Percentiles rank a stretch among this genome's conserved stretches.
phyloP scores from a whole-genome alignment of 768 basidiomycete species.

The Pleurotus sapidus region DNA sequence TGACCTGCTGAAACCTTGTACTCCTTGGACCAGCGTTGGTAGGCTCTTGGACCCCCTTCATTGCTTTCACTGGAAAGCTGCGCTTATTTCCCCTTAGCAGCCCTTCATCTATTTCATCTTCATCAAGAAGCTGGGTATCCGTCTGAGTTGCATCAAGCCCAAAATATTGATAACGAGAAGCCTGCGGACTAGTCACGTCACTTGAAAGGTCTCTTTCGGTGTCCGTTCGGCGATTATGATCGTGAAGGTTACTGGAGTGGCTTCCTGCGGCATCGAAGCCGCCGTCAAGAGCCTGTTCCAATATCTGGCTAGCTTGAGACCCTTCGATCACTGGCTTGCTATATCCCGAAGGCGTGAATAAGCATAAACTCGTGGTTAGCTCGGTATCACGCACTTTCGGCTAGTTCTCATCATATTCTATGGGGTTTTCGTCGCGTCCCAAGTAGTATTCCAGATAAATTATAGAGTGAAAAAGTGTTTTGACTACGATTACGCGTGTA shows the following conservation, averaged over 20 bases:
- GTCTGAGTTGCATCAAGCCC: constrained; percentile 56
- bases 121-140: constrained; percentile 39
- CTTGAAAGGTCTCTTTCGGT: not conserved
- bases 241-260: constrained; percentile 12
- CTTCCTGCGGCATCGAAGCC: constrained; percentile 17
- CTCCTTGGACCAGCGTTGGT: not conserved
- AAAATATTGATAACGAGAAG: constrained; percentile 54
- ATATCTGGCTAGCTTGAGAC: constrained; percentile 55
- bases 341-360: not conserved
- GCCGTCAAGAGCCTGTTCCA: constrained; percentile 41
- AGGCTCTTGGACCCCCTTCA: not conserved
- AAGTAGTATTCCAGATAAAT: too few species aligned
- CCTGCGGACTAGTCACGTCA: not conserved
- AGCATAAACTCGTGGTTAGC: not conserved
- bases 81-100: constrained; percentile 55
- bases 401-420: not conserved
- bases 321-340: constrained; percentile 36
- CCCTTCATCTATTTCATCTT: constrained; percentile 30
- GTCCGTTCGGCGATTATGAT: constrained; percentile 17
- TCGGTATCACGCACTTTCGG: not conserved
- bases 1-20: not conserved
- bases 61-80: constrained; percentile 9
- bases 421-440: not conserved
- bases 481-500: too few species aligned
- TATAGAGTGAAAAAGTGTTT: too few species aligned